Base-by-base conservation (phyloP, 192 early-diverging fungal genomes). In the Lobosporangium transversale region DNA sequence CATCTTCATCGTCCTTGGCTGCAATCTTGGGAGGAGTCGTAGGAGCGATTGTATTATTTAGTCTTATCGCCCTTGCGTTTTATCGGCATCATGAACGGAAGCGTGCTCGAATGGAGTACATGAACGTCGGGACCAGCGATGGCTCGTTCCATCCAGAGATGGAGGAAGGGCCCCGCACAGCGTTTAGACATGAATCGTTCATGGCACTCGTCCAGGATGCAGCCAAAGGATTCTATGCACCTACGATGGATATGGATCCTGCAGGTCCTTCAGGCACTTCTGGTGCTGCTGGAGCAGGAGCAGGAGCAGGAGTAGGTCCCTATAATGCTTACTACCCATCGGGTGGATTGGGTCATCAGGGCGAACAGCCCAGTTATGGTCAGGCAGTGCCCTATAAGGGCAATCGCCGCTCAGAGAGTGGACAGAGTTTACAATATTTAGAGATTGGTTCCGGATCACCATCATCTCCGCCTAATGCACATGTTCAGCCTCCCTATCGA, bases 151-250 rank as follows among this genome's bases (percentile, higher is more conserved):
- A 49, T 14, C 45, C 60, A 7, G 48, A 50, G 4, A 58, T 71
- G 69, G 65, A 63, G 2, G 60, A 61, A 10, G 58, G 50, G 4
- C 64, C 73, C 14, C 32, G 58, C 0, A 57, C 73, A 0, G 73
- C 73, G 17, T 76, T 76, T 52, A 58, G 73, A 29, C 73, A 76
- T 48, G 73, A 76, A 59, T 67, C 63, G 9, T 76, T 76, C 20
- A 76, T 76, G 73, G 73, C 59, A 11, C 31, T 76, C 26, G 73
- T 76, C 32, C 66, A 67, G 58, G 73, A 76, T 37, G 73, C 73
- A 7, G 73, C 73, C 18, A 53, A 66, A 23, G 73, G 73, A 15
- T 76, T 76, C 47, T 76, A 76, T 24, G 58, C 73, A 2, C 73
- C 73, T 1, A 14, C 58, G 5, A 31, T 50, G n/a, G 31, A 35